Percentiles rank a stretch among this genome's conserved stretches.
Conservation (phyloP, 2,329 filamentous ascomycete species). For the Beauveria brongniartii region DNA sequence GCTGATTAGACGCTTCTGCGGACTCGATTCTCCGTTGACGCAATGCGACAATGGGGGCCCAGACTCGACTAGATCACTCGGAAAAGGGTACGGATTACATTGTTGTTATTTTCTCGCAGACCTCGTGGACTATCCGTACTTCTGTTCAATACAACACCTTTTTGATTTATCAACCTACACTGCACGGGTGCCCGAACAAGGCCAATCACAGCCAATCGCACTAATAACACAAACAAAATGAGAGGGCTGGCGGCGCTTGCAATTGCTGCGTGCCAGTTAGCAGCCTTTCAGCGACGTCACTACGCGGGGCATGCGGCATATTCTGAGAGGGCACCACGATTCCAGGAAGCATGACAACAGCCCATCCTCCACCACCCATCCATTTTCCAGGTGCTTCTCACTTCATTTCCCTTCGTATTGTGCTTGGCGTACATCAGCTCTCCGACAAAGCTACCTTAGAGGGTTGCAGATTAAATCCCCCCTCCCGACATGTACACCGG, state of each 20-base stretch:
- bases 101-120: background rate
- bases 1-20: background rate
- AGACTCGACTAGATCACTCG: background rate
- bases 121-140: background rate
- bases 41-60: background rate
- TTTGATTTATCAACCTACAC: background rate
- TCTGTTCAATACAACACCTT: background rate
- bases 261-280: background rate
- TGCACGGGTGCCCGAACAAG: background rate
- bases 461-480: background rate
- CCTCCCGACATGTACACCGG: background rate
- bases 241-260: conserved; percentile 5
- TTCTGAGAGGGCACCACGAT: background rate
- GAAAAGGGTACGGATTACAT: background rate
- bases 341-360: background rate
- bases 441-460: background rate
- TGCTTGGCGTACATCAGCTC: background rate
- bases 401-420: conserved; percentile 4
- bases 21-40: background rate
- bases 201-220: background rate
- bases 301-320: conserved; percentile 10
- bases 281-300: conserved; percentile 6
- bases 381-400: background rate
- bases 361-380: conserved; percentile 1
- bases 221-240: background rate